Percentiles rank a stretch among this genome's conserved stretches.
Evolutionary conservation across 1,284 basidiomycete genomes (phyloP).

Genomic region (Cryptococcus sp.): DNA sequence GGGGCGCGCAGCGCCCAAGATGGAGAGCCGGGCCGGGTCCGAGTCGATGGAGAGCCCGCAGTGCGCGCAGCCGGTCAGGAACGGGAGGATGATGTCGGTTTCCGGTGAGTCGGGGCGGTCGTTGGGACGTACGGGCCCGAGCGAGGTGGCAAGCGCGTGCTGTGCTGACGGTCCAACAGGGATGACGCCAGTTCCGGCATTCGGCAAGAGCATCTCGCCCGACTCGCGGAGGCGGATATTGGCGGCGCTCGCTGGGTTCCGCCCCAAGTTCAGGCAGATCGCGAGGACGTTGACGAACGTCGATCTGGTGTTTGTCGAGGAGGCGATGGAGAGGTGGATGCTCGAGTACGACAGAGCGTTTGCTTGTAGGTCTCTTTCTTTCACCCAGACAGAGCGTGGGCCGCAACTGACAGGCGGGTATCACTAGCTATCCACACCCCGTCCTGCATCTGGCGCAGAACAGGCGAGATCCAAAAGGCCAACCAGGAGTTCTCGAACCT

Average conservation of each 20-base stretch:
- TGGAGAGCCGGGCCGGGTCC: constrained; percentile 24
- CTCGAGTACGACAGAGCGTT: constrained; percentile 96
- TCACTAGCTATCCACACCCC: constrained; percentile 87
- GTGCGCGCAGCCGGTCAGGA: neutral
- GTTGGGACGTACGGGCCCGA: neutral
- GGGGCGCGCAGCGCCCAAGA: constrained; percentile 49
- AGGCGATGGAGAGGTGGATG: constrained; percentile 91
- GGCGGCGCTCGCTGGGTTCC: constrained; percentile 68
- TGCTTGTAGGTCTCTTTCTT: constrained; percentile 53
- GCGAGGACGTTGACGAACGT: constrained; percentile 87
- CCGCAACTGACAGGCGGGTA: constrained; percentile 6
- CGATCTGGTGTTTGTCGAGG: constrained; percentile 97
- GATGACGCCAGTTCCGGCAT: constrained; percentile 18
- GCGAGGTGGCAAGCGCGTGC: neutral
- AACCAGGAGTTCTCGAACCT: constrained; percentile 67
- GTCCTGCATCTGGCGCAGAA: constrained; percentile 92
- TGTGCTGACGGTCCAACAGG: constrained; percentile 5
- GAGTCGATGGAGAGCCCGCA: constrained; percentile 22
- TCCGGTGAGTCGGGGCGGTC: constrained; percentile 1
- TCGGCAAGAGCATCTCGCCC: constrained; percentile 59
- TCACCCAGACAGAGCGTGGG: no score
- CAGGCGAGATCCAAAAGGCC: constrained; percentile 97
- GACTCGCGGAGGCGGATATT: constrained; percentile 82
- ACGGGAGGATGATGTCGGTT: constrained; percentile 7
- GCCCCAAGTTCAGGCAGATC: constrained; percentile 89